Conservation (phyloP, 2,329 filamentous ascomycete genomes). For the Cladosporium sp. region DNA sequence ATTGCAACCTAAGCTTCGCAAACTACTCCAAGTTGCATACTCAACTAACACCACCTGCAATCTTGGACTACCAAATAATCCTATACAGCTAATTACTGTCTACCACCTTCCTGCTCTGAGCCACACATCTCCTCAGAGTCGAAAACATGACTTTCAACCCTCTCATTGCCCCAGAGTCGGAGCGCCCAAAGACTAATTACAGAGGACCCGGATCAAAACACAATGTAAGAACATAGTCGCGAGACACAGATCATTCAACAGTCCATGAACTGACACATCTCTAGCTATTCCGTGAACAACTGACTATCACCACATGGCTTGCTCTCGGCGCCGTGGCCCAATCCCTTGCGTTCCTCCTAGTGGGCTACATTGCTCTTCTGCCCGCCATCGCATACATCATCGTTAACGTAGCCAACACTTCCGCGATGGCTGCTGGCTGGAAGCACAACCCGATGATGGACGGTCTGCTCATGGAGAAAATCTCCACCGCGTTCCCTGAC, state of each 20-base stretch:
- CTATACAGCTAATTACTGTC: background rate
- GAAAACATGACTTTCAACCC: constrained; percentile 15
- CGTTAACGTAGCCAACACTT: constrained; percentile 36
- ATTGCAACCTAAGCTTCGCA: background rate
- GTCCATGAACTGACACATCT: background rate
- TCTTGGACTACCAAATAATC: background rate
- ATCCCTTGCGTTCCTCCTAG: constrained; percentile 37
- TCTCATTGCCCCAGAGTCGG: background rate
- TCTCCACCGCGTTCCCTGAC: constrained; percentile 42
- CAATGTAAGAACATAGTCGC: background rate
- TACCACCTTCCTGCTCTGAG: background rate
- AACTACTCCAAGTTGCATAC: background rate
- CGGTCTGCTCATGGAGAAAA: constrained; percentile 38
- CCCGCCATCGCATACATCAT: constrained; percentile 38
- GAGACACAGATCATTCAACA: background rate
- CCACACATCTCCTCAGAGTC: background rate
- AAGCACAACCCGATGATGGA: constrained; percentile 43
- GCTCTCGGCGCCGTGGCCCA: constrained; percentile 43
- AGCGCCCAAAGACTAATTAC: constrained; percentile 5
- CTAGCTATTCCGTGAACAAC: constrained; percentile 39
- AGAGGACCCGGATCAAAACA: background rate
- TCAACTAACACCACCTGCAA: background rate
- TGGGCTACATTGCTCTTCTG: constrained; percentile 38
- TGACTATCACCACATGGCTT: constrained; percentile 45
- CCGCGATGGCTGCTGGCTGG: constrained; percentile 37